Evolutionary conservation across 176 grass and related monocot species (phyloP).

Genomic region (Areca catechu): DNA sequence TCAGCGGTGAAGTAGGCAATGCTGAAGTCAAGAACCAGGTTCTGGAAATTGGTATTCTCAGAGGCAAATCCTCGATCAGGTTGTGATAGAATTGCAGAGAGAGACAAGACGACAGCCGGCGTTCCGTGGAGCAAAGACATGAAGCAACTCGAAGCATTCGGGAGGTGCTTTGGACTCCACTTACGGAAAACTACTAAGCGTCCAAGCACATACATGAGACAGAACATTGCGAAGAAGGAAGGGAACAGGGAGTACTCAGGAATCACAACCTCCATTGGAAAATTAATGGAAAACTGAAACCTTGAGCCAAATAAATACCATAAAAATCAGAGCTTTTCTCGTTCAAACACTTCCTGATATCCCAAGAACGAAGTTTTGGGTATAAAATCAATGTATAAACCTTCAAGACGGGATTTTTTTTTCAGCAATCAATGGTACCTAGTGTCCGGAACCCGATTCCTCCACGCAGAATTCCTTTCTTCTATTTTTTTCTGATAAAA

Average conservation of each 20-base stretch:
- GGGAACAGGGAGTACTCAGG: constrained; percentile 29
- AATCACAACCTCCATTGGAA: constrained; percentile 19
- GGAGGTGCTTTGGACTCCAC: constrained; percentile 41
- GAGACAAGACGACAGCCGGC: constrained; percentile 42
- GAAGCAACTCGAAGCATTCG: constrained; percentile 79
- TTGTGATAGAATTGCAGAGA: constrained; percentile 30
- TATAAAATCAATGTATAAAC: too few relatives aligned
- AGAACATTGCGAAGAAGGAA: constrained; percentile 47
- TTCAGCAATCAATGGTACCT: too few relatives aligned
- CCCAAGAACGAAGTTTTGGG: too few relatives aligned
- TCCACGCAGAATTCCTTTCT: too few relatives aligned
- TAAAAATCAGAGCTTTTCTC: too few relatives aligned
- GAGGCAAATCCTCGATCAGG: constrained; percentile 47
- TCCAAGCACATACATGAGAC: constrained; percentile 43
- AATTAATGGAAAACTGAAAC: too few relatives aligned
- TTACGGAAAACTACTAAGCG: constrained; percentile 46
- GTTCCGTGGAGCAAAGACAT: constrained; percentile 84
- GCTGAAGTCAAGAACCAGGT: constrained; percentile 77
- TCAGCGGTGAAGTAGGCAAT: constrained; percentile 88
- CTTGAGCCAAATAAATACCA: too few relatives aligned
- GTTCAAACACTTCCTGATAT: too few relatives aligned
- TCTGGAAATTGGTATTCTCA: constrained; percentile 49
- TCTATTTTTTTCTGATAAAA: too few relatives aligned
- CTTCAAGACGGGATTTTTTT: too few relatives aligned
- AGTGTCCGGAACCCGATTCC: too few relatives aligned